Base-by-base conservation (phyloP, 805 yeast genomes). In the Brettanomyces anomalus region DNA sequence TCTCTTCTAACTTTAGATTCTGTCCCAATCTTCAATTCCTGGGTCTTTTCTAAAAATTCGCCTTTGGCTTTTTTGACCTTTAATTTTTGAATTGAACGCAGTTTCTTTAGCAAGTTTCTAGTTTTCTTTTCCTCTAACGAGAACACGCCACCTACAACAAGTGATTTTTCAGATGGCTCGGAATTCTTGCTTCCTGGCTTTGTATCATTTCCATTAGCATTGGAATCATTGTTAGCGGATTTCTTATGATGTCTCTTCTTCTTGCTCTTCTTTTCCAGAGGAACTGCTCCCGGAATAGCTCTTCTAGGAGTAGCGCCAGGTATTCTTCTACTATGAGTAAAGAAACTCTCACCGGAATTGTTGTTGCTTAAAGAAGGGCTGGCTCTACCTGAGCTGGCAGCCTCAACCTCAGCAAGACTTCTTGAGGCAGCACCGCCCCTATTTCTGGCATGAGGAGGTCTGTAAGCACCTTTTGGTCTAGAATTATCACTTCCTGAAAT, bases 401-500 rank as follows among this genome's bases (percentile, higher is more conserved):
- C 64, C 60, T 79, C 85, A 60, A 70, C 71, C 57, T 80, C 81
- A 49, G 77, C 77, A 50, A 79, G 64, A 4, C 84, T 67, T 44
- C 78, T 71, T 33, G 71, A 60, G 11, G 67, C 54, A 39, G 60
- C 61, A 4, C 64, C 59, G 16, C 66, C 61, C 39, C 62, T 70
- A 61, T 95, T 75, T 50, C 65, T 58, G 10, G 97, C 96, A 62
- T 88, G 96, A 2, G 99, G 98, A 19, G 98, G 98, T 61, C 95
- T 78, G 62, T 93, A 93, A 35, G 97, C 97, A 42, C 96, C 96
- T 28, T 77, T 73, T 42, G 89, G 81, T 58, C 81, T 82, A 15
- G 47, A 44, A 5, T 48, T 50, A 8, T 13, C 10, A 5, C 63
- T 58, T 14, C 30, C 33, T 8, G 64, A 55, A 33, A 58, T 53